Evolutionary conservation across 2,329 filamentous ascomycete species (phyloP), one percentile per base, ranked within the genome.

Genomic region (Botryosphaeria dothidea): DNA sequence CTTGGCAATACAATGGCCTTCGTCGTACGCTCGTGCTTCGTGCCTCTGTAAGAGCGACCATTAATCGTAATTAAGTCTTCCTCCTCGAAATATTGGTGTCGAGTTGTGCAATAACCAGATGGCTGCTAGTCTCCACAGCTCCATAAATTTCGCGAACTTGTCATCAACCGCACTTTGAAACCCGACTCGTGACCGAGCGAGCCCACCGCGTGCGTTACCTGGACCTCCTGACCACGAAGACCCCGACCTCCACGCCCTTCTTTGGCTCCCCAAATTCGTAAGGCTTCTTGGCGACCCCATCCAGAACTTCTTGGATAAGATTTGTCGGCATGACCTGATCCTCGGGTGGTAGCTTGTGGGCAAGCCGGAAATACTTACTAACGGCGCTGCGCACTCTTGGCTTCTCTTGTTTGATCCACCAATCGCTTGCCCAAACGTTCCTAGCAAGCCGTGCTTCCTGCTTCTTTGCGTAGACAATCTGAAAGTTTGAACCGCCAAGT

Each of bases 401-500:
- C 69, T 86, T 86, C 71, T 89, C 87, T 71, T 90, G 87, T 70
- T 87, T 85, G 51, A 86, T 83, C 80, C 85, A 89, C 87, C 86
- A 89, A 64, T 88, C 84, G 34, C 75, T 74, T 9, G 83, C 81
- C 87, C 87, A 90, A 2, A 83, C 79, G 21, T 80, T 77, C 29
- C 85, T 79, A 60, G 83, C 81, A 2, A 88, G 75, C 1, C 77
- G 69, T 17, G 85, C 81, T 62, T 81, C 79, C 43, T 85, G 80
- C 66, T 80, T 83, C 4, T 82, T 79, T 1, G 85, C 79, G 68
- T 87, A 81, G 1, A 83, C 77, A 2, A 87, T 67, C 23, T 75
- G 84, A 66, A 76, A 79, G 1, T 73, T 79, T 63, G 72, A 69
- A 69, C 77, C 72, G 48, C 56, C 31, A 68, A 71, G 52, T 73